Percentiles rank a stretch among this genome's conserved stretches.
Conservation (phyloP, 2,329 filamentous ascomycete species). For the Claviceps humidiphila region DNA sequence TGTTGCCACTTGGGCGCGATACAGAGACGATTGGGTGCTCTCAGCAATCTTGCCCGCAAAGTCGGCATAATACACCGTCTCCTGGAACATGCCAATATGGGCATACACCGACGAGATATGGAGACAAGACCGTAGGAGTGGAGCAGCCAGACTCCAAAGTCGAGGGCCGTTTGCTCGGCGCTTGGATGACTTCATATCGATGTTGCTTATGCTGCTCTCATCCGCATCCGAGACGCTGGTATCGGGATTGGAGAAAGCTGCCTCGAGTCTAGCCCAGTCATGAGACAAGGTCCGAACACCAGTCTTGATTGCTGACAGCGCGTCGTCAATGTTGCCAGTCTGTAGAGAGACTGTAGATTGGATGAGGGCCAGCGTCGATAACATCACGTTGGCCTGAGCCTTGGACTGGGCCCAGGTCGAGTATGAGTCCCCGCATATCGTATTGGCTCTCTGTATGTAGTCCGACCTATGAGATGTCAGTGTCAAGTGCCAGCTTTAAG, state of each 20-base stretch:
- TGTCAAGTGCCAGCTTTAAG: background rate
- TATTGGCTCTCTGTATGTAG: slow-evolving; percentile 26
- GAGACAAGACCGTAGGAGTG: slow-evolving; percentile 57
- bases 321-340: slow-evolving; percentile 43
- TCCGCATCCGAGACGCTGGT: slow-evolving; percentile 15
- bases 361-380: slow-evolving; percentile 32
- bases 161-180: slow-evolving; percentile 32
- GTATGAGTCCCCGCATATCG: slow-evolving; percentile 17
- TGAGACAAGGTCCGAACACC: slow-evolving; percentile 42
- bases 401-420: slow-evolving; percentile 22
- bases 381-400: slow-evolving; percentile 17
- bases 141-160: slow-evolving; percentile 69
- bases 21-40: slow-evolving; percentile 49
- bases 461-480: slow-evolving; percentile 11
- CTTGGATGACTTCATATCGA: slow-evolving; percentile 12
- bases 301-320: slow-evolving; percentile 43
- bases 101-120: slow-evolving; percentile 69
- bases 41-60: slow-evolving; percentile 67
- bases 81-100: slow-evolving; percentile 74
- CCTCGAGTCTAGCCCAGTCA: slow-evolving; percentile 41
- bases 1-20: slow-evolving; percentile 38
- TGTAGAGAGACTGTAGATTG: slow-evolving; percentile 54
- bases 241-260: slow-evolving; percentile 13
- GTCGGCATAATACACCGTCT: slow-evolving; percentile 79
- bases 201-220: slow-evolving; percentile 12